phyloP scores from a whole-genome alignment of 176 grass and related monocot genomes.

The Juncus inflexus region DNA sequence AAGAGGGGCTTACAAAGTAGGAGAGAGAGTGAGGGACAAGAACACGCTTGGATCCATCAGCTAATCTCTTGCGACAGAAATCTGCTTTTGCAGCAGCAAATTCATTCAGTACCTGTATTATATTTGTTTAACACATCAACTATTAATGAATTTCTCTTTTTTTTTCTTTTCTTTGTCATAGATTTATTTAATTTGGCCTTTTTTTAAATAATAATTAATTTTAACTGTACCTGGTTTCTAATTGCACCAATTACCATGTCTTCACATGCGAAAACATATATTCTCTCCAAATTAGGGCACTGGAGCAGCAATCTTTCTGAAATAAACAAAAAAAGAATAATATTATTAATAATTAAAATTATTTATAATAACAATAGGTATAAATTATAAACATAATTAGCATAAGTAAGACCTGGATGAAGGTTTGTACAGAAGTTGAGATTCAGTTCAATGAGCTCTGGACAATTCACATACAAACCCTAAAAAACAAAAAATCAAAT shows the following conservation, averaged over 20 bases:
- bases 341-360: not conserved
- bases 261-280: constrained; percentile 64
- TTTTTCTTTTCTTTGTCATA: not conserved
- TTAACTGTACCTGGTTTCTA: constrained; percentile 64
- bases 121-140: constrained; percentile 6
- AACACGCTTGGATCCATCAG: constrained; percentile 80
- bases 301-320: constrained; percentile 84
- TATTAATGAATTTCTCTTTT: not conserved
- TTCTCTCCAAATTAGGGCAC: constrained; percentile 70
- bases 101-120: constrained; percentile 70
- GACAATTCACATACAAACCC: constrained; percentile 77
- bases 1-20: constrained; percentile 15
- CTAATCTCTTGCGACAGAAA: constrained; percentile 58
- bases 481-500: constrained; percentile 21
- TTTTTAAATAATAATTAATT: not conserved
- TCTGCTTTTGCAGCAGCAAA: constrained; percentile 36
- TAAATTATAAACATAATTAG: no score
- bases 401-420: constrained; percentile 54
- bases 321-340: not conserved
- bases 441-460: constrained; percentile 87
- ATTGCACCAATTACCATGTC: constrained; percentile 91
- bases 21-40: constrained; percentile 51
- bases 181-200: not conserved
- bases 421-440: constrained; percentile 79
- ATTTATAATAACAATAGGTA: constrained; percentile 10